These are phyloP conservation scores for Trichoderma pleuroti DNA, from an alignment of 2,329 filamentous ascomycete genomes.

Conservation along the genomic window DNA sequence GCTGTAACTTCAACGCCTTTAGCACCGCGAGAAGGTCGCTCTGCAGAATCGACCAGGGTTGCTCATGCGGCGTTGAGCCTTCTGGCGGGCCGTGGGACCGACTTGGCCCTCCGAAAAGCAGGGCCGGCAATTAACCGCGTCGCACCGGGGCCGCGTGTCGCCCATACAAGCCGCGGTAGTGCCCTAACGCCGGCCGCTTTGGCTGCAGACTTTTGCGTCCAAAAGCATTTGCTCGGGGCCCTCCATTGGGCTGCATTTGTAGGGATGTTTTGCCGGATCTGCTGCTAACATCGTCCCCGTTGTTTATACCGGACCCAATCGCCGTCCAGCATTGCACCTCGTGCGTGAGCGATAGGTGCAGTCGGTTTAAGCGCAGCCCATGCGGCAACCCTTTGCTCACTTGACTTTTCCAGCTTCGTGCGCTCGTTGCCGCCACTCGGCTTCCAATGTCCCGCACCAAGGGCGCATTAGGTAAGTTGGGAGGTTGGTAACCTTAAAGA, in stretches of 20 bases:
- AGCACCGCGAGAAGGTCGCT: slow-evolving; percentile 11
- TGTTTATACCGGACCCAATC: slow-evolving; percentile 28
- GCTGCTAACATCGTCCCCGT: slow-evolving; percentile 10
- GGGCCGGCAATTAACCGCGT: not conserved
- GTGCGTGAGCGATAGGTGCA: slow-evolving; percentile 33
- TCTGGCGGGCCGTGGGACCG: slow-evolving; percentile 5
- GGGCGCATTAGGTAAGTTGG: not conserved
- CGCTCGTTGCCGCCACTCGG: not conserved
- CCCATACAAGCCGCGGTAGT: not conserved
- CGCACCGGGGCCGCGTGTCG: accelerated
- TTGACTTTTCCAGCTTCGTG: not conserved
- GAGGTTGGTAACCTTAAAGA: not conserved
- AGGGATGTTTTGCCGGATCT: slow-evolving; percentile 16
- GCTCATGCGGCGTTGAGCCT: slow-evolving; percentile 10
- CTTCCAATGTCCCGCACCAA: not conserved
- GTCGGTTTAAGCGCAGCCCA: not conserved
- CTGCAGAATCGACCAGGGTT: slow-evolving; percentile 17
- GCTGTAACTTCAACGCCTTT: slow-evolving; percentile 11
- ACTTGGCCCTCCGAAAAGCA: not conserved
- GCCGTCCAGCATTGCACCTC: slow-evolving; percentile 28
- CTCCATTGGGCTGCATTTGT: slow-evolving; percentile 16
- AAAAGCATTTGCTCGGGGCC: not conserved
- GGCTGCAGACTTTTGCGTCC: not conserved
- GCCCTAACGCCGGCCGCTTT: not conserved
- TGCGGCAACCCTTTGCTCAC: not conserved